A percentile compares a stretch with the other conserved stretches of the same genome.
These are phyloP conservation scores for Lipomyces sp. DNA, from an alignment of 805 yeast species.

Conservation along the genomic window DNA sequence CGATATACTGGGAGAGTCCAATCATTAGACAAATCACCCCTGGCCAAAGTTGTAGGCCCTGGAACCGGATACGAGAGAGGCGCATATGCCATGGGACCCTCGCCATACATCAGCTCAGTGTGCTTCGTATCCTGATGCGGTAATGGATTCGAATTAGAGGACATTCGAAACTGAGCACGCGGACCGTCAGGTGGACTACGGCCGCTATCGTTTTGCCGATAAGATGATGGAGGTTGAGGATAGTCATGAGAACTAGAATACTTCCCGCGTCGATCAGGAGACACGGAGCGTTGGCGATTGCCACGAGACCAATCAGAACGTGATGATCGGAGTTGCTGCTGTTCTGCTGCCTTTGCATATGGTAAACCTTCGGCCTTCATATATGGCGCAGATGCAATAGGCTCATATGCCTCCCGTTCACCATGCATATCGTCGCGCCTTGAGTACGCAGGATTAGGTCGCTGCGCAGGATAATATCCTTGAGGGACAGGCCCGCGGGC, in stretches of 20 bases:
- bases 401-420: no score
- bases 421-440: no score
- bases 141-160: not conserved
- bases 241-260: slow-evolving; percentile 1
- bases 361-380: no score
- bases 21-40: slow-evolving; percentile 26
- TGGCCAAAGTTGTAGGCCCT: slow-evolving; percentile 18
- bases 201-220: not conserved
- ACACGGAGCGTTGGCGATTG: slow-evolving; percentile 20
- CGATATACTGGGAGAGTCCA: slow-evolving; percentile 27
- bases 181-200: no score
- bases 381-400: no score
- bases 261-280: slow-evolving; percentile 19
- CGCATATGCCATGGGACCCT: slow-evolving; percentile 28
- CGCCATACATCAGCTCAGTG: slow-evolving; percentile 4
- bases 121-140: not conserved
- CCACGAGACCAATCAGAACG: not conserved
- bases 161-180: no score
- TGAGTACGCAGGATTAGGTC: no score
- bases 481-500: no score
- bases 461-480: slow-evolving; percentile 2
- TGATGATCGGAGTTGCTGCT: not conserved
- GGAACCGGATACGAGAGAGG: slow-evolving; percentile 31
- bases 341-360: no score
- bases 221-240: slow-evolving; percentile 1